A percentile compares a stretch with the other conserved stretches of the same genome.
Conservation (phyloP, 78 protist genomes). For the Acrasis kona region DNA sequence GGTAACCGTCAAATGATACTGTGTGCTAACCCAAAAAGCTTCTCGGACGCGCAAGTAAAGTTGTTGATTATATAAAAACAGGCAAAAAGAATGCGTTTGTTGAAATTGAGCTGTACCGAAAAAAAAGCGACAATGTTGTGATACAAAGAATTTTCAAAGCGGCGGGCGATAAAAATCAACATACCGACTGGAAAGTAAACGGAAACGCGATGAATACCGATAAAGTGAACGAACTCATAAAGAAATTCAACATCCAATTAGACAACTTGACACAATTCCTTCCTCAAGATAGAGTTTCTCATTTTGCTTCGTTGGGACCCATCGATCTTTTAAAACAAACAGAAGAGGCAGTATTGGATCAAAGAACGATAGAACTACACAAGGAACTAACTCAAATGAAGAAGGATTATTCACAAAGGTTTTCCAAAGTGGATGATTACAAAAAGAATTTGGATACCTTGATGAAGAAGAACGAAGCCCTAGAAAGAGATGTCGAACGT, state of each 20-base stretch:
- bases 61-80: slow-evolving; percentile 39
- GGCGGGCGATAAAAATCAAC: no score
- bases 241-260: slow-evolving; percentile 39
- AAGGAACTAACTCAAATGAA: background rate
- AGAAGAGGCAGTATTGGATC: background rate
- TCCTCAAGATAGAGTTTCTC: slow-evolving; percentile 78
- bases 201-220: background rate
- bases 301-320: slow-evolving; percentile 52
- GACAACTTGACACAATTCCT: slow-evolving; percentile 78
- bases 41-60: slow-evolving; percentile 49
- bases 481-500: slow-evolving; percentile 47
- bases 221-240: slow-evolving; percentile 9
- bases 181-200: background rate
- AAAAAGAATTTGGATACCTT: background rate
- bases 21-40: background rate
- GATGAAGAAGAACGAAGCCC: slow-evolving; percentile 28
- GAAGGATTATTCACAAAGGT: background rate
- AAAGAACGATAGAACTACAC: background rate
- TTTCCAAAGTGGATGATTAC: background rate
- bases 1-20: background rate
- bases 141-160: background rate
- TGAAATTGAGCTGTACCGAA: slow-evolving; percentile 55
- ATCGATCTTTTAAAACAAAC: slow-evolving; percentile 31
- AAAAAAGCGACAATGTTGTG: background rate
- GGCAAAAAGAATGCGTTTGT: slow-evolving; percentile 39